Percentiles rank a stretch among this genome's conserved stretches.
These are phyloP conservation scores for Trichoderma simmonsii DNA, from an alignment of 2,329 filamentous ascomycete genomes.

Conservation along the genomic window DNA sequence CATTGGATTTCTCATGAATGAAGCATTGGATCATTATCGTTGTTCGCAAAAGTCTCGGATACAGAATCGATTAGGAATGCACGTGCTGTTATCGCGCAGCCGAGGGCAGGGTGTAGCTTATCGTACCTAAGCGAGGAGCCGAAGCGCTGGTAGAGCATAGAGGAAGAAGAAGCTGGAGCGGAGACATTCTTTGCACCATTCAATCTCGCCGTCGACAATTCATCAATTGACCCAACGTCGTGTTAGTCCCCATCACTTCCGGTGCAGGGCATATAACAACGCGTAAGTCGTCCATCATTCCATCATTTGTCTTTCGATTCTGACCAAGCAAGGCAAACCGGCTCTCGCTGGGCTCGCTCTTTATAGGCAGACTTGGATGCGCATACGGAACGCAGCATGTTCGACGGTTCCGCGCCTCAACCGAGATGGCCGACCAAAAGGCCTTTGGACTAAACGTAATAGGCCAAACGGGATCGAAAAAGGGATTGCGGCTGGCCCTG, in stretches of 20 bases:
- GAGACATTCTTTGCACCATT: background rate
- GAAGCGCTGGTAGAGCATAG: too few species aligned
- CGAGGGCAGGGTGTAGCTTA: background rate
- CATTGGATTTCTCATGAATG: background rate
- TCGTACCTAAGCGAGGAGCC: background rate
- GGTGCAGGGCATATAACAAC: background rate
- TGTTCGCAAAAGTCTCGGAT: background rate
- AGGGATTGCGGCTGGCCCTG: background rate
- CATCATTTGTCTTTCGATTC: background rate
- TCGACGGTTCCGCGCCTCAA: background rate
- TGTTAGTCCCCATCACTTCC: background rate
- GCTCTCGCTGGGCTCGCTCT: background rate
- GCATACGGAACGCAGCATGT: too few species aligned
- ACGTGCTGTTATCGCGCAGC: background rate
- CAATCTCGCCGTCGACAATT: background rate
- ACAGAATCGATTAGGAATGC: background rate
- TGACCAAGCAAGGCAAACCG: background rate
- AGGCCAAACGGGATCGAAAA: background rate
- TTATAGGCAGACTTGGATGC: background rate
- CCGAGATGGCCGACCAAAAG: background rate
- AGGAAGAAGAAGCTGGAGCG: background rate
- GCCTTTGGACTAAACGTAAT: background rate
- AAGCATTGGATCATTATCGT: background rate
- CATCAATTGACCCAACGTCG: background rate
- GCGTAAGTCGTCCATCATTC: background rate